Evolutionary conservation across 495 filamentous ascomycete genomes (phyloP), one percentile per base, ranked within the genome.

Genomic region (Bryoglossum gracile): DNA sequence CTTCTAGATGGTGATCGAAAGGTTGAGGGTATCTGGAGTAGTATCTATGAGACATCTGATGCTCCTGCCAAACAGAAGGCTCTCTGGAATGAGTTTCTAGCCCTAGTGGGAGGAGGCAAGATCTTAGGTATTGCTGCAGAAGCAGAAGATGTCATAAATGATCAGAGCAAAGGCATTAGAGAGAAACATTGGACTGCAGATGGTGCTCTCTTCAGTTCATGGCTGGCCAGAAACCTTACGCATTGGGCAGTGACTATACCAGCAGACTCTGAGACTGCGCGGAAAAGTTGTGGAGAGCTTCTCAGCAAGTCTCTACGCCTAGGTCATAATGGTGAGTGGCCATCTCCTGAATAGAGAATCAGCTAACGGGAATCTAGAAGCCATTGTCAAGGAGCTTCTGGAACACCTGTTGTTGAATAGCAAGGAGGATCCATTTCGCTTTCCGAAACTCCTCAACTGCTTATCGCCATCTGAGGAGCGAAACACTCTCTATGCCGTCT

Each of bases 121-220:
- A 64, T 96, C 17, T 57, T 94, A 11, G 82, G 84, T 0, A 61
- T 78, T 39, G 74, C 80, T 28, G 88, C 89, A 10, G 86, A 96
- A 65, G 87, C 85, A n/a, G 73, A 82, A 19, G 71, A 77, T 36
- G 57, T 82, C 36, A 51, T 58, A 21, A 50, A 62, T 35, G 24
- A 58, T 24, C 38, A 18, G 45, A 47, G 60, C 48, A 34, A 62
- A 43, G 28, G 53, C 50, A 26, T 68, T 52, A 21, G 35, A 28
- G 34, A 57, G 22, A 43, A 37, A 24, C 48, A 57, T 1, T 96
- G 89, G 91, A 56, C 88, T 21, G 76, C 82, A 5, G 74, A 83
- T 60, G 79, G 81, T 0, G 65, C 63, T 35, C 54, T 72, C 8
- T 97, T 84, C 68, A 69, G 75, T 8, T 55, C 64, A 3, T 97